Base-by-base conservation (phyloP, 2,329 filamentous ascomycete genomes). In the Colletotrichum trifolii region DNA sequence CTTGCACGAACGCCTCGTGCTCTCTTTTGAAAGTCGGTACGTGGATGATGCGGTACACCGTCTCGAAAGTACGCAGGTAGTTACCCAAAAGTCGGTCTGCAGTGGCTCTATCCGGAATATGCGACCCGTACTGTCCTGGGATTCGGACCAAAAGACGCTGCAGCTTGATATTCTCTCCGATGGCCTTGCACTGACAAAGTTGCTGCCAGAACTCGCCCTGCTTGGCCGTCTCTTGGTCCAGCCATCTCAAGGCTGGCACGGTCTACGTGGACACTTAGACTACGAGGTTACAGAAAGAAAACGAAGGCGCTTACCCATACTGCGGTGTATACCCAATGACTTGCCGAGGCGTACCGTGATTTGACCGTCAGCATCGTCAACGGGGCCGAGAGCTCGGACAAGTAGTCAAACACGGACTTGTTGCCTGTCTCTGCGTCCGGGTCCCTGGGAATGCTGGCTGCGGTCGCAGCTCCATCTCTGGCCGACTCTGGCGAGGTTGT, bases 51-150 rank as follows among this genome's bases (percentile, higher is more conserved):
- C 80, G 76, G 67, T 77, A 76, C 10, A 77, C 76, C 3, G 75
- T 75, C 56, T 82, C 79, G 66, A 82, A 76, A 25, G 77, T 75
- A 59, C 81, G 71, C 40, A 84, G 68, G 71, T 81, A 81, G 9
- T 74, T 54, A 2, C 74, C 69, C 34, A 81, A 60, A 2, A 81
- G 65, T 52, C 74, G 68, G 45, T 79, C 76, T 0, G 76, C 74
- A 2, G 85, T 65, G 0, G 73, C 72, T 11, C 74, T 73, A 1
- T 72, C 42, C 0, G 82, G 79, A 3, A 83, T 74, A 2, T 76
- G 72, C 43, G 73, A 71, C 6, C 83, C 80, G 2, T 76, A 82
- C 69, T 12, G 78, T 74, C 45, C 73, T 48, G 7, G 76, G 73
- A 3, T 73, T 73, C 25, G 57, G 11, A 75, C 72, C 10, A 76